A percentile compares a stretch with the other conserved stretches of the same genome.
Conservation (phyloP, 768 basidiomycete species). For the Russula abietina region DNA sequence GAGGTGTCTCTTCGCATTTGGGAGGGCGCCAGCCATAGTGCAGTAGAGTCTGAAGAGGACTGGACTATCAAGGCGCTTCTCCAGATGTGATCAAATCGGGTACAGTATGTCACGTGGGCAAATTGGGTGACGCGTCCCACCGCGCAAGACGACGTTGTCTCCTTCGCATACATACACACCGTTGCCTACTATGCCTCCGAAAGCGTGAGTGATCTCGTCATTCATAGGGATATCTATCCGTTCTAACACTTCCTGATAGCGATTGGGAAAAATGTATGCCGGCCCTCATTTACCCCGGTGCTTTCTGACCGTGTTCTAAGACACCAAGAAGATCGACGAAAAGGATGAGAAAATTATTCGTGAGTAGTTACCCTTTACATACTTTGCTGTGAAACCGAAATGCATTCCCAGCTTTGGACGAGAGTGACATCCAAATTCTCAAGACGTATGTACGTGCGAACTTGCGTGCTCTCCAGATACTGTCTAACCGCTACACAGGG, state of each 20-base stretch:
- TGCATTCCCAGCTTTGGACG: conserved; percentile 69
- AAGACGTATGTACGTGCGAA: conserved; percentile 80
- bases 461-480: background rate
- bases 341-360: conserved; percentile 89
- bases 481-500: conserved; percentile 48
- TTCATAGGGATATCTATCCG: background rate
- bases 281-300: background rate
- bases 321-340: conserved; percentile 78
- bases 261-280: conserved; percentile 97
- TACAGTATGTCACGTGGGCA: conserved; percentile 13
- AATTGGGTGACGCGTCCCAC: conserved; percentile 34
- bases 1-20: conserved; percentile 84
- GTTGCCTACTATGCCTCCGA: conserved; percentile 71
- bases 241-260: conserved; percentile 38
- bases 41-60: background rate
- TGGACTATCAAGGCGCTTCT: background rate
- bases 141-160: conserved; percentile 12
- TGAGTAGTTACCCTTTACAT: background rate
- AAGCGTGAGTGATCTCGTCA: conserved; percentile 63
- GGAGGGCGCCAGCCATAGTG: conserved; percentile 86
- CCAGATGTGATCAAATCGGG: conserved; percentile 11
- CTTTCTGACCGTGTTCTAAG: conserved; percentile 36
- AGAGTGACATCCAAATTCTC: conserved; percentile 97
- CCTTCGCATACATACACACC: conserved; percentile 22
- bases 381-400: conserved; percentile 15